Evolutionary conservation across 2,329 filamentous ascomycete species (phyloP).

Genomic region (Atkinsonella hypoxylon): DNA sequence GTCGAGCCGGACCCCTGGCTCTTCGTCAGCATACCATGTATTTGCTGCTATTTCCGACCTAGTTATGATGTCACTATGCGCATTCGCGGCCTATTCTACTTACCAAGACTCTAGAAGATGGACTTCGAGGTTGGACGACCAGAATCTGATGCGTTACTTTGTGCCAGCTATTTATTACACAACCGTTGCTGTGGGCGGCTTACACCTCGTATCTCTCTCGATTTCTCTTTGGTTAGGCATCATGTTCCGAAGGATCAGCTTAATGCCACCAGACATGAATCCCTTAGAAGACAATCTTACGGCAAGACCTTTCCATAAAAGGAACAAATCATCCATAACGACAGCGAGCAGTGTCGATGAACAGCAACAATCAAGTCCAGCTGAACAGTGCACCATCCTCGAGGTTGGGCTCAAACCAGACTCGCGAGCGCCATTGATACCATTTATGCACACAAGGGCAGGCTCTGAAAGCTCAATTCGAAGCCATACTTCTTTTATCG

Average conservation of each 20-base stretch:
- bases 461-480: slow-evolving; percentile 46
- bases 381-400: slow-evolving; percentile 24
- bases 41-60: slow-evolving; percentile 68
- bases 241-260: slow-evolving; percentile 70
- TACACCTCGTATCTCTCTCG: slow-evolving; percentile 59
- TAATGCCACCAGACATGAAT: slow-evolving; percentile 88
- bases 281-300: slow-evolving; percentile 80
- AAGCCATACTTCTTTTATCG: slow-evolving; percentile 40
- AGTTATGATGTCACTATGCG: slow-evolving; percentile 40
- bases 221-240: slow-evolving; percentile 65
- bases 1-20: slow-evolving; percentile 60
- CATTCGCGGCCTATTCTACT: slow-evolving; percentile 38
- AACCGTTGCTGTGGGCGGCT: slow-evolving; percentile 47
- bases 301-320: slow-evolving; percentile 58
- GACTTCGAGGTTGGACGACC: slow-evolving; percentile 53
- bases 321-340: slow-evolving; percentile 50
- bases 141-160: slow-evolving; percentile 45
- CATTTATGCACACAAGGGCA: slow-evolving; percentile 69
- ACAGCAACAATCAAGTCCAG: slow-evolving; percentile 45
- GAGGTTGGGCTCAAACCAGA: slow-evolving; percentile 33
- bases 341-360: slow-evolving; percentile 37
- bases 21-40: slow-evolving; percentile 78
- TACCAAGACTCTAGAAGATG: slow-evolving; percentile 40
- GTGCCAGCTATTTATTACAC: slow-evolving; percentile 56
- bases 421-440: slow-evolving; percentile 44